These are phyloP conservation scores for Fusarium sp. DNA, from an alignment of 2,329 filamentous ascomycete species.

Conservation along the genomic window DNA sequence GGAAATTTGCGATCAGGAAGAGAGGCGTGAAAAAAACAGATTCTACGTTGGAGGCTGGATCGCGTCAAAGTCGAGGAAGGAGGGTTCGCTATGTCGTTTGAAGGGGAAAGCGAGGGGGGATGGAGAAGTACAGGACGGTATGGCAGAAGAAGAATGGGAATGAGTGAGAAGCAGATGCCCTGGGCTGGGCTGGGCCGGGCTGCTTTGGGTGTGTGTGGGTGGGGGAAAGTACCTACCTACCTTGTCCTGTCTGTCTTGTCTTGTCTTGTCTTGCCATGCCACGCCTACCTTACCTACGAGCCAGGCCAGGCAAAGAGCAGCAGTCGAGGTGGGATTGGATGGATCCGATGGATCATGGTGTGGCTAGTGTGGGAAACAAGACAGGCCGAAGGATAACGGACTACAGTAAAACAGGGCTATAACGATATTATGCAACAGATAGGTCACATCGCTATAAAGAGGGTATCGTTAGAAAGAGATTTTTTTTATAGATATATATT, in stretches of 20 bases:
- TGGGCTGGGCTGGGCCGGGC: not conserved
- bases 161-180: conserved; percentile 26
- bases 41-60: not conserved
- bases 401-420: too few relatives aligned
- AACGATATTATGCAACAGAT: too few relatives aligned
- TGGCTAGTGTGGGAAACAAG: not conserved
- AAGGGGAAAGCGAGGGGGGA: conserved; percentile 24
- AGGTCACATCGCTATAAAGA: too few relatives aligned
- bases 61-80: conserved; percentile 4
- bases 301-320: conserved; percentile 1
- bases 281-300: not conserved
- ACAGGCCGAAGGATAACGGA: conserved; percentile 2
- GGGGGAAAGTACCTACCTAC: conserved; percentile 11
- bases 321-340: not conserved
- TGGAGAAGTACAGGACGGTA: conserved; percentile 32
- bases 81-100: conserved; percentile 17
- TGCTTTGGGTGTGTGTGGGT: conserved; percentile 11
- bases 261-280: not conserved
- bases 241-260: not conserved
- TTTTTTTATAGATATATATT: too few relatives aligned
- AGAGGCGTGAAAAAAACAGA: not conserved
- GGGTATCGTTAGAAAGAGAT: too few relatives aligned
- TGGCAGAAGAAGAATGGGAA: conserved; percentile 36
- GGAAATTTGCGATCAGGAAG: not conserved
- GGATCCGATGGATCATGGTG: not conserved